Base-by-base conservation (phyloP, 139 green algal species). In the Asterochloris erici region DNA sequence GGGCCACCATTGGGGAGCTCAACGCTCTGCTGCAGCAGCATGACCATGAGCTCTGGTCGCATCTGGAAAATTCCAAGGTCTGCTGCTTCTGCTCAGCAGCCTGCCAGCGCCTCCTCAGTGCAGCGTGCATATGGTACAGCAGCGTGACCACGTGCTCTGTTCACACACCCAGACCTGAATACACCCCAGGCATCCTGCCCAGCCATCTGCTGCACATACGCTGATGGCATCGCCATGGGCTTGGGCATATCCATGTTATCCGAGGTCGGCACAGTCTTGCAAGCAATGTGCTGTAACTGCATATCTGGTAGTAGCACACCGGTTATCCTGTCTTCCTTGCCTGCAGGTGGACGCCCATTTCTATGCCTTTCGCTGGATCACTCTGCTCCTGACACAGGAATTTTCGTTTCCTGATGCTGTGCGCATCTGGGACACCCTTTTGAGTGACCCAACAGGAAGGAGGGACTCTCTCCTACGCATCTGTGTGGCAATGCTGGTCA, bases 341-440 rank as follows among this genome's bases (percentile, higher is more conserved):
- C 19, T 79, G 75, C 79, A 93, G 91, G 89, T 98, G 24, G 90
- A 95, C 81, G 91, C 95, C 0, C 94, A 98, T 83, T 98, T 97
- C 77, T 99, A 97, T 82, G 92, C 96, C 12, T 98, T 99, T 85
- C 90, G 96, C 47, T 98, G 96, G 96, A 94, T 98, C 76, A 98
- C 95, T 27, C 91, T 98, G 27, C 84, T 98, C 61, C 85, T 97
- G 73, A 92, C 92, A 1, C 92, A 95, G 68, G 96, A 99, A 89
- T 98, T 98, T 76, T 9, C 86, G 0, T 96, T 98, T 75, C 91
- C 92, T 0, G 95, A 97, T 85, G 88, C 83, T 0, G 74, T 98
- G 63, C 86, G 92, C 23, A 88, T 98, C 21, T 99, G 95, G 95
- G 96, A 98, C 90, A 93, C 89, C 9, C 87, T 97, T 63, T 88